Evolutionary conservation across 371 early-diverging fungal species (phyloP).

Genomic region (Apophysomyces trapeziformis): DNA sequence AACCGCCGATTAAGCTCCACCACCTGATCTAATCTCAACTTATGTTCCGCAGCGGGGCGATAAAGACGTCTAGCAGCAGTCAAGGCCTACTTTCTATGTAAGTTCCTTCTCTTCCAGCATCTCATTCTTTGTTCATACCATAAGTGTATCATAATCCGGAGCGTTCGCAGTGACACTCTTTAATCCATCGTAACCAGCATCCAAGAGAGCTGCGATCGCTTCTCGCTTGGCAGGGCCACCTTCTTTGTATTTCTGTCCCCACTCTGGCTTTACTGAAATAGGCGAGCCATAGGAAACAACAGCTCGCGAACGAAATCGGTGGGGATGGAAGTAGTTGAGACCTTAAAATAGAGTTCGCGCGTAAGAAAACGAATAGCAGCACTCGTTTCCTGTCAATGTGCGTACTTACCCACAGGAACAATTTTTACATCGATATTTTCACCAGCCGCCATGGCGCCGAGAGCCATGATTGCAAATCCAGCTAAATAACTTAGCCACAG

Average conservation of each 20-base stretch:
- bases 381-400: background rate
- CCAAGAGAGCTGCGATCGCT: constrained; percentile 69
- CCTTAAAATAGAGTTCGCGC: constrained; percentile 32
- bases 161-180: constrained; percentile 84
- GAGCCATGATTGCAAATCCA: constrained; percentile 80
- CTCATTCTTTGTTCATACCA: constrained; percentile 41
- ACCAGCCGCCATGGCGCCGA: constrained; percentile 79
- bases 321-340: constrained; percentile 88
- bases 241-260: constrained; percentile 67
- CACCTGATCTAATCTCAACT: constrained; percentile 62
- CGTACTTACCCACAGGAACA: constrained; percentile 70
- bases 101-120: no score
- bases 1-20: constrained; percentile 75
- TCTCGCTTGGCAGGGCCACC: constrained; percentile 77
- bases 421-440: constrained; percentile 79
- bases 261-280: constrained; percentile 64
- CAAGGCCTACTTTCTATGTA: constrained; percentile 45
- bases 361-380: no score
- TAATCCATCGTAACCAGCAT: constrained; percentile 64
- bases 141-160: constrained; percentile 78
- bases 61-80: constrained; percentile 81
- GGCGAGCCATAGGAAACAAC: constrained; percentile 88
- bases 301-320: constrained; percentile 87
- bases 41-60: constrained; percentile 58
- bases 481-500: constrained; percentile 36